Percentiles rank a stretch among this genome's conserved stretches.
These are phyloP conservation scores for Yamadazyma kitorensis DNA, from an alignment of 805 yeast genomes.

Conservation along the genomic window DNA sequence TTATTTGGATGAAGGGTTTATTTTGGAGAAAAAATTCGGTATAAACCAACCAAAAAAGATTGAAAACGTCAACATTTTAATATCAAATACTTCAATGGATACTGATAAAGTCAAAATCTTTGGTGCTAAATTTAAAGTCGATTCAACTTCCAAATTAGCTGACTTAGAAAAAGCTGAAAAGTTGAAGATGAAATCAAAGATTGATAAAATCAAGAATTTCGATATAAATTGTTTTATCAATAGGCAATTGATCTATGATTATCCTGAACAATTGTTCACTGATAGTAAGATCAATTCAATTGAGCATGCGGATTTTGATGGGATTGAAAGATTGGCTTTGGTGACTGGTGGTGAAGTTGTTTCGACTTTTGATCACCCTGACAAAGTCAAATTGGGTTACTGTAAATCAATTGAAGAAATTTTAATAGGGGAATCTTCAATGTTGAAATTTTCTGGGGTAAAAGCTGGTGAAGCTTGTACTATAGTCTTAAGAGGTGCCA, in stretches of 20 bases:
- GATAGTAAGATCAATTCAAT: conserved; percentile 86
- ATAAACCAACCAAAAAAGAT: conserved; percentile 88
- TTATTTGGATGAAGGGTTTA: conserved; percentile 93
- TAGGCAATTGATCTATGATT: conserved; percentile 95
- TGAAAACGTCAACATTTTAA: conserved; percentile 78
- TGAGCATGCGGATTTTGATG: conserved; percentile 98
- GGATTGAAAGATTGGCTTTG: conserved; percentile 91
- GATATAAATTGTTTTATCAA: conserved; percentile 88
- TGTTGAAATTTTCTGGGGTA: conserved; percentile 93
- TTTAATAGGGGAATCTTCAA: conserved; percentile 87
- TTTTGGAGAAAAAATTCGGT: conserved; percentile 88
- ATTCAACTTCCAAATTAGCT: conserved; percentile 89
- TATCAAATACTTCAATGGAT: conserved; percentile 95
- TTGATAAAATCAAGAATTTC: conserved; percentile 83
- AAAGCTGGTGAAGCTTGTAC: conserved; percentile 96
- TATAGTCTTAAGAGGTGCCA: conserved; percentile 72
- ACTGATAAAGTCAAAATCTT: conserved; percentile 97
- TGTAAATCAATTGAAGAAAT: conserved; percentile 91
- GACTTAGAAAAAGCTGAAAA: conserved; percentile 93
- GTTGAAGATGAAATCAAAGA: conserved; percentile 86
- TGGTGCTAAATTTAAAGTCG: conserved; percentile 97
- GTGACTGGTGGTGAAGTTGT: conserved; percentile 99
- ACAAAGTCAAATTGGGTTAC: conserved; percentile 77
- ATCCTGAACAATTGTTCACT: conserved; percentile 93
- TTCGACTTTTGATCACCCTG: conserved; percentile 93